Evolutionary conservation across 139 green algal species (phyloP), one percentile per base, ranked within the genome.

Genomic region (Chlamydomonas asymmetrica): DNA sequence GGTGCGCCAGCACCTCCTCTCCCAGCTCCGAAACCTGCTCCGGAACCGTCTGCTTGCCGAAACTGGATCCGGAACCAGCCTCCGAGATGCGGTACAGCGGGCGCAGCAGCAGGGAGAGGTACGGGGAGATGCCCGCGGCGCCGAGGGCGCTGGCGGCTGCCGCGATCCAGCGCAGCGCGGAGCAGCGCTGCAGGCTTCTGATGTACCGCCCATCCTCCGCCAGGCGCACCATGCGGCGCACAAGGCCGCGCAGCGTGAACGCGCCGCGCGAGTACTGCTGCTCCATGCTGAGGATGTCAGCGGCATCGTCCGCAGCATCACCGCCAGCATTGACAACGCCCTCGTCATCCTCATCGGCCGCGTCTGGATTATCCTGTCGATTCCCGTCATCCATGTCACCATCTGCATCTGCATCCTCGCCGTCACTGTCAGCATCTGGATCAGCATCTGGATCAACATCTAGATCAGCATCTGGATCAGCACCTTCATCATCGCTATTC

Each of bases 11-110:
- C 23, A 97, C 90, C 77, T 97, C 89, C 32, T 89, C 83, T 0
- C 66, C 82, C 52, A 95, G 78, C 56, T 43, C 59, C 23, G 68
- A 62, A 31, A 88, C 73, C 59, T 89, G 78, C 45, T 80, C 70
- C 9, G 56, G 56, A 29, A 63, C 25, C 41, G 41, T 59, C 27
- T 62, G 31, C 7, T 20, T 25, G 27, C 48, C 45, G 22, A 18
- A 45, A 4, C 29, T 25, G 4, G 31, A 16, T 13, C 49, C 34
- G 34, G 67, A 50, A 16, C 45, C 78, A 27, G 80, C 81, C 78
- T 97, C 90, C 4, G 81, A 82, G 70, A 97, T 89, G 74, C 91
- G 91, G 81, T 89, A 95, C 70, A 97, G 76, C 52, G 94, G 92
- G 37, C 80, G 71, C 71, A 96, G 68, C 50, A 96, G 73, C 29